Conservation (phyloP, 495 filamentous ascomycete species). For the Gamarada debralockiae region DNA sequence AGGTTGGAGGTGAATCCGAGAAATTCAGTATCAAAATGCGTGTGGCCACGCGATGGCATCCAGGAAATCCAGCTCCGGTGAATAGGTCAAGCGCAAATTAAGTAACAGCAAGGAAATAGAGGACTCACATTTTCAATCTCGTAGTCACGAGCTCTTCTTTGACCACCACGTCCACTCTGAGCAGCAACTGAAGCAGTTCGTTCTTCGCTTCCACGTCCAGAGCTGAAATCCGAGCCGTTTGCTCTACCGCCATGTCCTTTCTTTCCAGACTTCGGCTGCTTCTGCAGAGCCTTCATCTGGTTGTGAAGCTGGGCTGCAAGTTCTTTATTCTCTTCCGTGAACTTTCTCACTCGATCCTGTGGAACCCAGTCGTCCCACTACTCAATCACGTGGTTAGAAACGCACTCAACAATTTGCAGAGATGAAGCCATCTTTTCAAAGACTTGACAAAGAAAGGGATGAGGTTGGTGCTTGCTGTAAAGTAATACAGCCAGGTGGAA, state of each 20-base stretch:
- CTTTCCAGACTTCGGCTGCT: conserved; percentile 45
- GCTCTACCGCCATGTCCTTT: conserved; percentile 41
- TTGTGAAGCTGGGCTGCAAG: conserved; percentile 65
- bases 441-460: neutral
- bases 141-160: conserved; percentile 65
- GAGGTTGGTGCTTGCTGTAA: neutral
- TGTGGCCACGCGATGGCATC: neutral
- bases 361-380: conserved; percentile 98
- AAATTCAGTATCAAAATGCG: neutral
- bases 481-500: too few relatives aligned
- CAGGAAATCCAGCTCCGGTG: neutral
- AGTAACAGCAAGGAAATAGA: conserved; percentile 17
- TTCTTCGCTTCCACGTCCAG: conserved; percentile 83
- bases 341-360: conserved; percentile 89
- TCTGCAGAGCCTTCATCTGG: conserved; percentile 51
- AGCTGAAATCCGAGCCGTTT: conserved; percentile 68
- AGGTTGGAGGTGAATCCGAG: too few relatives aligned
- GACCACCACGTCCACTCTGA: conserved; percentile 62
- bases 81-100: neutral
- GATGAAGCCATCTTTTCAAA: neutral
- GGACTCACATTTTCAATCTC: conserved; percentile 80
- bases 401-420: neutral
- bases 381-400: conserved; percentile 15
- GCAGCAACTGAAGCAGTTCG: conserved; percentile 64
- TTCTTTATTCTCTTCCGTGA: conserved; percentile 89